Conservation (phyloP, 2,329 filamentous ascomycete species). For the Fusarium algeriense region DNA sequence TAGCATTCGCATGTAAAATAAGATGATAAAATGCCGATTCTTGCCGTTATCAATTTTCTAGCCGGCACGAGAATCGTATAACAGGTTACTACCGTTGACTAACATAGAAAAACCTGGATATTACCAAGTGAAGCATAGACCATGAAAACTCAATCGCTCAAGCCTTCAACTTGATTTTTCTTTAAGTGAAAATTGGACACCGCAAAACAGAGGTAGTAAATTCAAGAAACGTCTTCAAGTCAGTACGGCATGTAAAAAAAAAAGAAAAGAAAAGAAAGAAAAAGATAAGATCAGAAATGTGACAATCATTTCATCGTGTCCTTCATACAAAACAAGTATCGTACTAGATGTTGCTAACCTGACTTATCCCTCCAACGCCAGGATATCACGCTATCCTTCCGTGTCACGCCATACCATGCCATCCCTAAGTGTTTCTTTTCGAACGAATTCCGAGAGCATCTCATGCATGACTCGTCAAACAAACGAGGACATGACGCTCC, state of each 20-base stretch:
- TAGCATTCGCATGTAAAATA: background rate
- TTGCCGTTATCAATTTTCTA: background rate
- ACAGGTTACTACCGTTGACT: background rate
- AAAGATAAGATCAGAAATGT: background rate
- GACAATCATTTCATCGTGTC: constrained; percentile 33
- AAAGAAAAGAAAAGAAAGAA: no score
- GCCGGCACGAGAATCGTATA: background rate
- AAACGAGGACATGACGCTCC: background rate
- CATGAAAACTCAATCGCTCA: background rate
- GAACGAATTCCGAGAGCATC: constrained; percentile 2
- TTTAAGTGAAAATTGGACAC: background rate
- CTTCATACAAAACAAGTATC: constrained; percentile 28
- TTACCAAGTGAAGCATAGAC: background rate
- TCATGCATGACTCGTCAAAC: constrained; percentile 17
- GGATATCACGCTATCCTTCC: constrained; percentile 34
- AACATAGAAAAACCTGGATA: background rate
- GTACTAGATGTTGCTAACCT: constrained; percentile 18
- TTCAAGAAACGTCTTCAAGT: background rate
- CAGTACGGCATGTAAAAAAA: background rate
- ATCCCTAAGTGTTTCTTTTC: constrained; percentile 19
- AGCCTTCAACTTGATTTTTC: background rate
- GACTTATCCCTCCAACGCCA: constrained; percentile 38
- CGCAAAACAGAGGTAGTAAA: background rate
- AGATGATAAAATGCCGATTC: background rate
- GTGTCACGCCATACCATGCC: constrained; percentile 20